A percentile compares a stretch with the other conserved stretches of the same genome.
Evolutionary conservation across 2,329 filamentous ascomycete species (phyloP).

Genomic region (Plectosphaerella plurivora): DNA sequence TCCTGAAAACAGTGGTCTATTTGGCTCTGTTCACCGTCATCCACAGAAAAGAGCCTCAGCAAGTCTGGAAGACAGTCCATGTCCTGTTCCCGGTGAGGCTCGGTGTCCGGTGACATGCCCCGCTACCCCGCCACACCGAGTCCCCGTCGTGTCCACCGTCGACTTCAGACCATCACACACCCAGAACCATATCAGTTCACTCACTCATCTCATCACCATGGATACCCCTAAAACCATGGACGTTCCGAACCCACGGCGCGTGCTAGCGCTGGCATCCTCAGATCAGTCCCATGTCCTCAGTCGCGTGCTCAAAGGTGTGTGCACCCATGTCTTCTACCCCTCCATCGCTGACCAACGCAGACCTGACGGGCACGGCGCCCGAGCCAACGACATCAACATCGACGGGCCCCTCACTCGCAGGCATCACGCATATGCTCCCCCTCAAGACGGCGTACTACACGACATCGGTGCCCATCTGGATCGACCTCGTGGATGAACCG

Average conservation of each 20-base stretch:
- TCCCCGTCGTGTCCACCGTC: neutral
- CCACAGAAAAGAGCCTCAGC: too few species aligned
- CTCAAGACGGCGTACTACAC: constrained; percentile 59
- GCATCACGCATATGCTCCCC: constrained; percentile 51
- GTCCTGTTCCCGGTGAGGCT: neutral
- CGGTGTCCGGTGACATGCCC: constrained; percentile 1
- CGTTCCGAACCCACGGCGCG: constrained; percentile 48
- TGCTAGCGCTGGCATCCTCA: constrained; percentile 52
- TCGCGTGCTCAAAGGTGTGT: constrained; percentile 48
- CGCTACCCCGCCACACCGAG: constrained; percentile 2
- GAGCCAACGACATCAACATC: constrained; percentile 22
- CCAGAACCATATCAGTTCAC: too few species aligned
- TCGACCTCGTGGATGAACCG: constrained; percentile 54
- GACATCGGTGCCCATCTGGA: constrained; percentile 59
- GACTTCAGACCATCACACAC: neutral
- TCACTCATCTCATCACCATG: neutral
- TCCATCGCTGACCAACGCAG: constrained; percentile 25
- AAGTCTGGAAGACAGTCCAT: neutral
- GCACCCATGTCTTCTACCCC: constrained; percentile 2
- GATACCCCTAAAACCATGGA: constrained; percentile 21
- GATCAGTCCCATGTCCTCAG: constrained; percentile 41
- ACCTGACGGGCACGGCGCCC: constrained; percentile 45
- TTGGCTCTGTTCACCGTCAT: too few species aligned
- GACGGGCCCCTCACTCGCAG: constrained; percentile 41
- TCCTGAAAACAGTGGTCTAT: too few species aligned